These are phyloP conservation scores for Prototheca wickerhamii DNA, from an alignment of 163 green algal genomes.

Conservation along the genomic window DNA sequence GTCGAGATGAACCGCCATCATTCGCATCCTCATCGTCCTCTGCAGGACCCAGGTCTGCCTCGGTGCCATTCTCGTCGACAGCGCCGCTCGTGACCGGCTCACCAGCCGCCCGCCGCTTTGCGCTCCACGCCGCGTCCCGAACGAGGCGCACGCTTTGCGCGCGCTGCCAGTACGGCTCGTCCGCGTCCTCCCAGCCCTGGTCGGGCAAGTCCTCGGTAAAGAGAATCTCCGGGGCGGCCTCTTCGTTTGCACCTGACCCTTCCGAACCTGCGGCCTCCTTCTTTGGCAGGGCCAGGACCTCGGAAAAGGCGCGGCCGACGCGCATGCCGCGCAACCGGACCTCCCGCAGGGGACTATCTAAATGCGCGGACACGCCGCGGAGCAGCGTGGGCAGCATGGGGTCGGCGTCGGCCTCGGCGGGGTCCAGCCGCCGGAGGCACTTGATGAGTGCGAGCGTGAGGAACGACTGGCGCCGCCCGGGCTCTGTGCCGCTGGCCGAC, in stretches of 20 bases:
- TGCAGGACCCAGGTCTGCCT: not conserved
- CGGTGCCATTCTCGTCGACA: not conserved
- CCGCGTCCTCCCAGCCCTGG: not conserved
- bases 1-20: not conserved
- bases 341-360: not conserved
- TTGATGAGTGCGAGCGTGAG: not conserved
- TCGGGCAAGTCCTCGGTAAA: no score
- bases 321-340: constrained; percentile 4
- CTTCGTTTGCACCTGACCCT: not conserved
- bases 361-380: not conserved
- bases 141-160: not conserved
- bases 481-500: not conserved
- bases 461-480: not conserved
- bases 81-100: not conserved
- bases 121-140: not conserved
- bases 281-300: not conserved
- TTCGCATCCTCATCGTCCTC: not conserved
- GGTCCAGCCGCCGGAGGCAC: not conserved
- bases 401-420: not conserved
- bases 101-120: not conserved
- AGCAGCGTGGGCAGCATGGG: not conserved
- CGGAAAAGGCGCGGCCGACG: not conserved
- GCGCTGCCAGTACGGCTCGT: not conserved
- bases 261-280: not conserved
- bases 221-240: no score